phyloP scores from a whole-genome alignment of 1,284 basidiomycete genomes.

The Clitocybe nebularis region DNA sequence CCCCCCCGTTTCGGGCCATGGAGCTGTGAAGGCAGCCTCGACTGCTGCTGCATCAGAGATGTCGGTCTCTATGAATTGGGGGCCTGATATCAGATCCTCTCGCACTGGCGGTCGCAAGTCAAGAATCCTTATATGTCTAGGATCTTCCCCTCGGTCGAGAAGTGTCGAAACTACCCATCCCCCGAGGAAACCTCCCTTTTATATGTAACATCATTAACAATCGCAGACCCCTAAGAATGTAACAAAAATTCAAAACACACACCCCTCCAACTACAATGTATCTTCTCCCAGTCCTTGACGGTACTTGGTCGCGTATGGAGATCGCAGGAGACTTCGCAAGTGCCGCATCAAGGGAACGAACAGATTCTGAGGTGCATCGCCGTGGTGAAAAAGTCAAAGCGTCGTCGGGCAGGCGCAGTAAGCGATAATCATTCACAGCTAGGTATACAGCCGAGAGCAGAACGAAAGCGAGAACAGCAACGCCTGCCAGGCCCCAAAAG shows the following conservation, averaged over 20 bases:
- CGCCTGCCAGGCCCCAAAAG: conserved; percentile 4
- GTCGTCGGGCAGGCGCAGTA: conserved; percentile 41
- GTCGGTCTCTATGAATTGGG: conserved; percentile 54
- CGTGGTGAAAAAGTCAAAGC: conserved; percentile 41
- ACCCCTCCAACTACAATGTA: conserved; percentile 43
- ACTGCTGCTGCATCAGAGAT: conserved; percentile 50
- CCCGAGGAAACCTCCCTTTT: conserved; percentile 66
- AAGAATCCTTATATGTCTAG: conserved; percentile 58
- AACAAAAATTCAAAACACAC: conserved; percentile 13
- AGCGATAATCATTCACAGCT: conserved; percentile 44
- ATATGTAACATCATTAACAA: not conserved
- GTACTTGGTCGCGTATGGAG: conserved; percentile 30
- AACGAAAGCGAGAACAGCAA: conserved; percentile 17
- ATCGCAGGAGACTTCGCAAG: conserved; percentile 29
- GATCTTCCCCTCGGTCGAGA: conserved; percentile 64
- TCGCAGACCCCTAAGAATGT: no score
- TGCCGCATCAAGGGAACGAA: conserved; percentile 31
- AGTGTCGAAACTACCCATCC: conserved; percentile 72
- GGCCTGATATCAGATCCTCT: conserved; percentile 46
- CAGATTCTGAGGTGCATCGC: conserved; percentile 38
- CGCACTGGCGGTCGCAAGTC: conserved; percentile 59
- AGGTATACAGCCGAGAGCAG: conserved; percentile 38
- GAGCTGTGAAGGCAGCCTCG: conserved; percentile 55
- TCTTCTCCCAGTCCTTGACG: conserved; percentile 29
- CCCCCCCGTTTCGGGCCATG: conserved; percentile 44